phyloP scores from a whole-genome alignment of 73 alveolate species.

The Breviolum minutum region DNA sequence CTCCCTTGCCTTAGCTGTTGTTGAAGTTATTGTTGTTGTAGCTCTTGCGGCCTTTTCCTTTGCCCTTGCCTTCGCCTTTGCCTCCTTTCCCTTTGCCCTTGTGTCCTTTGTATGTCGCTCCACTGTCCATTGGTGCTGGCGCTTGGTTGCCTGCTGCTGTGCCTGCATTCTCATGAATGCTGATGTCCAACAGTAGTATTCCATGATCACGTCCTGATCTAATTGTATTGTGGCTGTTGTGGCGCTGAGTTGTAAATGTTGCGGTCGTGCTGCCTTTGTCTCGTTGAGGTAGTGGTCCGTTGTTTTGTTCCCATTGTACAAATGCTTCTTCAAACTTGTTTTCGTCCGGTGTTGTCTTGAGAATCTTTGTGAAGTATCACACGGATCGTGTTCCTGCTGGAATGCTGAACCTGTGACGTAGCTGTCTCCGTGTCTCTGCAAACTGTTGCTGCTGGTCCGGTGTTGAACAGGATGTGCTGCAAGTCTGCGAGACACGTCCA shows the following conservation, averaged over 20 bases:
- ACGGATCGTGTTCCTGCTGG: not conserved
- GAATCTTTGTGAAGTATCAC: not conserved
- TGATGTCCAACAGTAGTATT: not conserved
- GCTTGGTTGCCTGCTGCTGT: not conserved
- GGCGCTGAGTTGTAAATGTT: constrained; percentile 10
- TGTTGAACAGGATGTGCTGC: not conserved
- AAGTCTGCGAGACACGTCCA: not conserved
- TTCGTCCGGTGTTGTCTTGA: constrained; percentile 20
- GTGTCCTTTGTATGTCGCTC: not conserved
- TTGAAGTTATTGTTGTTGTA: not conserved
- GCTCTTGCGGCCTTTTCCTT: constrained; percentile 16
- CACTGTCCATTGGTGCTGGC: not conserved
- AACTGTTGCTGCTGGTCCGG: not conserved
- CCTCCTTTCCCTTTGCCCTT: not conserved
- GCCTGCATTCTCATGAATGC: not conserved
- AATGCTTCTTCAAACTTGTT: constrained; percentile 9
- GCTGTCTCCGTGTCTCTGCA: constrained; percentile 9
- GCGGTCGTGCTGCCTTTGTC: not conserved
- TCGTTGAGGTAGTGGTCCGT: not conserved
- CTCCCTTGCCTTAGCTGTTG: not conserved
- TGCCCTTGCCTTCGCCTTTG: not conserved
- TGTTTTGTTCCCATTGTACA: constrained; percentile 5
- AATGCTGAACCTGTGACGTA: not conserved
- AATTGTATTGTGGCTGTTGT: not conserved
- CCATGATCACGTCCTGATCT: not conserved